Evolutionary conservation across 2,329 filamentous ascomycete genomes (phyloP), one percentile per base, ranked within the genome.

Genomic region (Aspergillus amoenus): DNA sequence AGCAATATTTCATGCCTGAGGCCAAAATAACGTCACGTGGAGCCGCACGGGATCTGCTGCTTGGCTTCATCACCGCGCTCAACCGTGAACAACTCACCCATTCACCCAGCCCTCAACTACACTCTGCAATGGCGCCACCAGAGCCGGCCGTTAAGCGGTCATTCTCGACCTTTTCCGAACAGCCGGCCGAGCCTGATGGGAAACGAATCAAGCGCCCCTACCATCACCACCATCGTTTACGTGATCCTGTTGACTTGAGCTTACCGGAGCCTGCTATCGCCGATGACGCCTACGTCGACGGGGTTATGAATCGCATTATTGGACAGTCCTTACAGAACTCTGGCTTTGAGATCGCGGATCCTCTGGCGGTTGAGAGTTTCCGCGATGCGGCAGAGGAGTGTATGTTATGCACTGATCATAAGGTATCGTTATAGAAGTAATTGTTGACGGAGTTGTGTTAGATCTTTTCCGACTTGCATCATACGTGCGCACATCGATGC

Each of bases 401-500:
- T 85, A 82, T 65, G 82, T 68, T 45, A 45, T 47, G 9, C 17
- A 17, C 34, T 15, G 15, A 37, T 43, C 43, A 24, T 1, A 11
- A 42, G 47, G 21, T 17, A 41, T 30, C 47, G 43, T 55, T 64
- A 47, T 40, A 30, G 45, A 21, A 47, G 12, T 9, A 30, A 68
- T 61, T 68, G 61, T 65, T 49, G 52, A 63, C 56, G 13, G 43
- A 3, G n/a, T n/a, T 34, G 58, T 65, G 68, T 58, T 66, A 84
- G 82, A 82, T 68, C 80, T 87, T 69, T 76, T 80, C 44, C 76
- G 77, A 54, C 80, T 87, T 60, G 75, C 83, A 39, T 75, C 77
- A 30, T 76, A 80, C 58, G 79, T 85, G 34, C 80, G 80, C 41
- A 77, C 78, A 46, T 85, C 83, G 5, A 88, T 88, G 85, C 71